Evolutionary conservation across 169 alveolate species (phyloP), one percentile per base, ranked within the genome.

Genomic region (Plasmodium yoelii): DNA sequence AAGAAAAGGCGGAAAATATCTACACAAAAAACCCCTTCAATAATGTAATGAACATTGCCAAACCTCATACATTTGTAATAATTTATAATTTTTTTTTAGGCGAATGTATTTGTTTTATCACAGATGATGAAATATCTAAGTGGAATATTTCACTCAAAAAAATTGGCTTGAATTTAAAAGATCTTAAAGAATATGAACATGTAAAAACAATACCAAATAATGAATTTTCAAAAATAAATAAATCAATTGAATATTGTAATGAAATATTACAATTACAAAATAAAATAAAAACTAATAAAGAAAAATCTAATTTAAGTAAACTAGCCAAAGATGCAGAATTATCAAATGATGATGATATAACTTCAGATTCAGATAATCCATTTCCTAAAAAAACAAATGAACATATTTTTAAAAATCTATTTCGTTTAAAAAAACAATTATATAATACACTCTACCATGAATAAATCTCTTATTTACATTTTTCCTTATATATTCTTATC

Each of bases 271-370:
- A 68, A 82, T 56, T 82, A 47, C 84, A 82, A 68, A 69, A 68
- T 8, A 53, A 82, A 57, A 42, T 69, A 42, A 68, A 67, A 42
- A 64, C 24, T 26, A 69, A 68, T 39, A 82, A 39, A 22, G 51
- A 34, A 19, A 39, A 82, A 56, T 39, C 73, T 34, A 47, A 46
- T 39, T 26, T 82, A 44, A 42, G 63, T 60, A 65, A 68, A 51
- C 44, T 82, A 49, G 90, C 90, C 26, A 56, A 39, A 34, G 84
- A 68, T 42, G 90, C 90, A 19, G 90, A 69, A 24, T 47, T 82
- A 39, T 82, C 34, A n/a, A 72, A 68, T 55, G 90, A 82, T 55
- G 84, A 68, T 8, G 89, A 68, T 34, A 7, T 28, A 28, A 49
- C 59, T 22, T 61, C 88, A n/a, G 88, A 77, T 26, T 77, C 80